Evolutionary conservation across 2,329 filamentous ascomycete genomes (phyloP), one percentile per base, ranked within the genome.

Genomic region (Colletotrichum sp.): DNA sequence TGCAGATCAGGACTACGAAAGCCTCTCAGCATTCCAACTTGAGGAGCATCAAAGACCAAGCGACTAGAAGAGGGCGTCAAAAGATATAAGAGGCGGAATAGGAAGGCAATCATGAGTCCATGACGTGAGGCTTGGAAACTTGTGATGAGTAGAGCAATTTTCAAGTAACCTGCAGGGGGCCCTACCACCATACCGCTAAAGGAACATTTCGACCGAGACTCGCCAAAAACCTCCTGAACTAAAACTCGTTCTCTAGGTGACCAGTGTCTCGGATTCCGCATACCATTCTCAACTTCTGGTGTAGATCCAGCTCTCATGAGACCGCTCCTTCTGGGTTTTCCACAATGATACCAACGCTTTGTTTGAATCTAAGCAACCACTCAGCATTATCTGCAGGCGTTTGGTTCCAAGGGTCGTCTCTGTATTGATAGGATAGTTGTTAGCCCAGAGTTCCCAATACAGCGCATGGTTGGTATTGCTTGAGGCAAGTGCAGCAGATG

Each of bases 331-430:
- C 3, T 52, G n/a, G 6, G 6, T 52, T 52, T 2, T 21, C 6
- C 6, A 7, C 3, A 52, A 52, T 7, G 12, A 52, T 52, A 52
- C 44, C 44, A 13, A 24, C 44, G 2, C 44, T 7, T 52, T 24
- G 44, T 13, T 52, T 52, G 44, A 52, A 52, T 0, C 44, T 52
- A 3, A 21, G n/a, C 9, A 86, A 73, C 79, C 83, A 84, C 12
- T 81, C 75, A 6, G 78, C 76, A 71, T 85, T 83, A 72, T 86
- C 85, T 6, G 82, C 79, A 4, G 80, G 79, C 6, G 84, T 86
- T 67, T 85, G 84, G 66, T 86, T 85, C 85, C 84, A 86, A 2
- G 83, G 80, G 71, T 86, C 84, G 52, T 84, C 83, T 6, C 67
- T 70, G 15, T 49, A 52, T 28, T 0, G n/a, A 32, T 63, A 13